Conservation (phyloP, 768 basidiomycete species). For the Hemileccinum impolitum region DNA sequence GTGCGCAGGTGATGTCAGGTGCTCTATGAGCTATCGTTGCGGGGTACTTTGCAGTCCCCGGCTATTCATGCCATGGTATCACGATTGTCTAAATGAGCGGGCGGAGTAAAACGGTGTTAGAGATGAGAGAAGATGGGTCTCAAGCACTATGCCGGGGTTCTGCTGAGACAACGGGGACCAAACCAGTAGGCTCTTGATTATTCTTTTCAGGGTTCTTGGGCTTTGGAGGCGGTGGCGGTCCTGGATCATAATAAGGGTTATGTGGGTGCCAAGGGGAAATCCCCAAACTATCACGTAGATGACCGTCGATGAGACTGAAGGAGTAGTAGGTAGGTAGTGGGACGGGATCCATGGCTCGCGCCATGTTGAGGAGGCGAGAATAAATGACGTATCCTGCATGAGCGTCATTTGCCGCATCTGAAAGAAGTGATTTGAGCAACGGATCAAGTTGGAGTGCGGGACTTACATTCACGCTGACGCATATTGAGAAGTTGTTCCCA, state of each 20-base stretch:
- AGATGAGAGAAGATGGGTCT: background rate
- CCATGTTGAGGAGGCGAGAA: slow-evolving; percentile 43
- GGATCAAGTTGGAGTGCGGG: background rate
- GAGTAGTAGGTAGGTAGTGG: slow-evolving; percentile 46
- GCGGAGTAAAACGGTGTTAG: background rate
- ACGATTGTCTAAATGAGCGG: background rate
- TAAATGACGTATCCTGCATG: slow-evolving; percentile 60
- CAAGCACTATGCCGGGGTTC: background rate
- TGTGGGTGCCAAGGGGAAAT: slow-evolving; percentile 45
- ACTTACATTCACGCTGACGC: slow-evolving; percentile 60
- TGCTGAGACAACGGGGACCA: background rate
- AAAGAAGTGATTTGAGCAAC: slow-evolving; percentile 3
- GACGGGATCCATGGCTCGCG: slow-evolving; percentile 30
- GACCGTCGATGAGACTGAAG: slow-evolving; percentile 52
- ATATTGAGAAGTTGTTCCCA: slow-evolving; percentile 55
- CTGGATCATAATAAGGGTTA: slow-evolving; percentile 73
- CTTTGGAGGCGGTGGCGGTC: slow-evolving; percentile 56
- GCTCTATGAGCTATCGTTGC: background rate
- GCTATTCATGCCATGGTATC: background rate
- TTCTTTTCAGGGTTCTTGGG: slow-evolving; percentile 18
- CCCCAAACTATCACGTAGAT: slow-evolving; percentile 38
- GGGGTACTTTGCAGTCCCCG: background rate
- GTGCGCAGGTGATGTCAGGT: background rate
- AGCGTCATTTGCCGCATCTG: slow-evolving; percentile 74
- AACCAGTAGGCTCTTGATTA: background rate